phyloP scores from a whole-genome alignment of 768 basidiomycete species.

The Collybiopsis confluens region DNA sequence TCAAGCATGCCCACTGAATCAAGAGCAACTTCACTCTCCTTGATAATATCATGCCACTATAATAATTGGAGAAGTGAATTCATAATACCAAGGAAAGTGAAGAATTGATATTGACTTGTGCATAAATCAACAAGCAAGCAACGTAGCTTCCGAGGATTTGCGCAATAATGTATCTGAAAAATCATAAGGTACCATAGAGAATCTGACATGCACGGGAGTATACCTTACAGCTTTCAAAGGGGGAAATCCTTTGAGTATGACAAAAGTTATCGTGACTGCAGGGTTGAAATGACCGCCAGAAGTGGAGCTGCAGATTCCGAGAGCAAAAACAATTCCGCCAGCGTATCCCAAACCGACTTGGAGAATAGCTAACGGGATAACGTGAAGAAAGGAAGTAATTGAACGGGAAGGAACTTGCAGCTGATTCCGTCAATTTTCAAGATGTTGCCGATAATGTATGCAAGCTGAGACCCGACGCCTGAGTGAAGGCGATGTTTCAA shows the following conservation, averaged over 20 bases:
- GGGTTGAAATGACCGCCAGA: slow-evolving; percentile 70
- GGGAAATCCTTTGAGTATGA: slow-evolving; percentile 54
- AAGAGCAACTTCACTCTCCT: slow-evolving; percentile 26
- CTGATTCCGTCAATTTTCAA: slow-evolving; percentile 36
- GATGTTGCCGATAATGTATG: slow-evolving; percentile 44
- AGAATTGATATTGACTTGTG: too few relatives aligned
- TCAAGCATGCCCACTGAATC: slow-evolving; percentile 21
- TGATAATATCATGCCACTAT: slow-evolving; percentile 52
- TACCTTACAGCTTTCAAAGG: slow-evolving; percentile 46
- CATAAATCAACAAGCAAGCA: slow-evolving; percentile 56
- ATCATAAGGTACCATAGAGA: neutral
- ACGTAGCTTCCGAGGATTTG: slow-evolving; percentile 66
- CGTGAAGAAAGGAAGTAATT: slow-evolving; percentile 1
- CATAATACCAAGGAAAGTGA: too few relatives aligned
- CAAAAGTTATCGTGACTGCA: slow-evolving; percentile 50
- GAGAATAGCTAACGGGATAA: slow-evolving; percentile 36
- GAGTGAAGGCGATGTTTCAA: slow-evolving; percentile 1
- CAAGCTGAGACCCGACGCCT: slow-evolving; percentile 54
- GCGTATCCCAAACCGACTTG: slow-evolving; percentile 58
- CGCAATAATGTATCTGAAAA: slow-evolving; percentile 54
- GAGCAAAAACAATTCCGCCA: slow-evolving; percentile 55
- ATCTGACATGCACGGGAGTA: slow-evolving; percentile 9
- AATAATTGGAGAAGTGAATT: too few relatives aligned
- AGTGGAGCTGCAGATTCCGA: slow-evolving; percentile 45
- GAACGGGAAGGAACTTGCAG: slow-evolving; percentile 33